Base-by-base conservation (phyloP, 75 land plant species). In the Picea glauca region DNA sequence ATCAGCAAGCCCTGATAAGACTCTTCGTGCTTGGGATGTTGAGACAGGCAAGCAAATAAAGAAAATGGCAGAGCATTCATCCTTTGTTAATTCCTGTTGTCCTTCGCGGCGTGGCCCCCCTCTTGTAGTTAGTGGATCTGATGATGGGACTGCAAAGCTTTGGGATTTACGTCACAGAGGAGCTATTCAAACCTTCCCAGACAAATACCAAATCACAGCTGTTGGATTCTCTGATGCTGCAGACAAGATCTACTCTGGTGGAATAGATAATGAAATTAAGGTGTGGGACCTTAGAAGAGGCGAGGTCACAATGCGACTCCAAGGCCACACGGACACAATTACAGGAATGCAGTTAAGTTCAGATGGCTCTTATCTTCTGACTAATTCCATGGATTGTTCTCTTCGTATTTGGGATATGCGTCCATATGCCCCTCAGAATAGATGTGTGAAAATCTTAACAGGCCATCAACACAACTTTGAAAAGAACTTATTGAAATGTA, bases 91-190 rank as follows among this genome's bases (percentile, higher is more conserved):
- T 79, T 84, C 92, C 8, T 96, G 99, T 77, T 96, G 95, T 60
- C 92, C 93, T 23, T 84, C 98, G 21, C 91, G 98, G 7, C 82
- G 98, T 60, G 99, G 98, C 2, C 93, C 98, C 21, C 99, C 99
- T 0, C 90, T 94, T 43, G 84, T 96, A 33, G 94, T 94, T 13
- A 96, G 99, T 78, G 99, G 99, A 5, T 96, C 99, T 32, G 99
- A 96, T 83, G 99, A 96, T 84, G 99, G 99, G 4, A 96, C 99
- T 50, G 95, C 99, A 1, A 94, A 94, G 74, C 90, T 94, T 0
- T 96, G 99, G 99, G 99, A 96, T 78, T 85, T 96, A 79, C 91
- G 99, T n/a, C 92, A 87, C 65, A 88, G 99, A 70, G 99, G 99
- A 38, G 91, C 98, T 35, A 82, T 96, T 17, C 99, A 96, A 78